A percentile compares a stretch with the other conserved stretches of the same genome.
Conservation (phyloP, 371 early-diverging fungal species). For the Fennellomyces sp. region DNA sequence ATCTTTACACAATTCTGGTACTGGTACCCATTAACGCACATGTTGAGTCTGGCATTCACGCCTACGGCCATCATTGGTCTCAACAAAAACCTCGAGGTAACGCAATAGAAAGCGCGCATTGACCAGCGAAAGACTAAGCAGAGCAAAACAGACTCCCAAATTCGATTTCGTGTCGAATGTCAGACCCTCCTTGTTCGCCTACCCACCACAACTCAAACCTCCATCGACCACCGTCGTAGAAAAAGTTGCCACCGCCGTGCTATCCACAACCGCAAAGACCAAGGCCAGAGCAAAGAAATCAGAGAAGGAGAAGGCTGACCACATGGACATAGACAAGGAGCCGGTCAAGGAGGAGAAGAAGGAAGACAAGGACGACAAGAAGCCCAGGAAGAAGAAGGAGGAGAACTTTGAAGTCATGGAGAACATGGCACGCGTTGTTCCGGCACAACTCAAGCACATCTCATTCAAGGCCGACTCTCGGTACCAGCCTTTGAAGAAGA, state of each 20-base stretch:
- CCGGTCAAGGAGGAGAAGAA: constrained; percentile 52
- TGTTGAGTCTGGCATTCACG: constrained; percentile 90
- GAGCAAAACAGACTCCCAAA: constrained; percentile 74
- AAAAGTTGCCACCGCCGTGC: constrained; percentile 89
- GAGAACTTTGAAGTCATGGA: constrained; percentile 72
- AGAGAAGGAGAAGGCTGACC: constrained; percentile 69
- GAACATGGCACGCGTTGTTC: constrained; percentile 91
- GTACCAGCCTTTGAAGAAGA: constrained; percentile 88
- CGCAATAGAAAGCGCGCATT: background rate
- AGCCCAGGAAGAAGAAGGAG: constrained; percentile 69
- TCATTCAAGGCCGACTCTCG: constrained; percentile 83
- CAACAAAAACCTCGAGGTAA: constrained; percentile 80
- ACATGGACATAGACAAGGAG: constrained; percentile 51
- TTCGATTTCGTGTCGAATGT: constrained; percentile 86
- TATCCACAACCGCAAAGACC: constrained; percentile 94
- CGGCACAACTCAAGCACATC: constrained; percentile 85
- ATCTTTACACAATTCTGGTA: constrained; percentile 99
- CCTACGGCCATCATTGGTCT: constrained; percentile 96
- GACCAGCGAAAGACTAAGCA: background rate
- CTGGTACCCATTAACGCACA: constrained; percentile 99
- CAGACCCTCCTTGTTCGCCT: constrained; percentile 89
- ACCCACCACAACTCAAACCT: constrained; percentile 84
- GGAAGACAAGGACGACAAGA: constrained; percentile 51
- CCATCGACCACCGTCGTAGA: constrained; percentile 65
- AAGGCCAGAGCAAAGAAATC: constrained; percentile 88